phyloP scores from a whole-genome alignment of 768 basidiomycete species.

The Artomyces pyxidatus region DNA sequence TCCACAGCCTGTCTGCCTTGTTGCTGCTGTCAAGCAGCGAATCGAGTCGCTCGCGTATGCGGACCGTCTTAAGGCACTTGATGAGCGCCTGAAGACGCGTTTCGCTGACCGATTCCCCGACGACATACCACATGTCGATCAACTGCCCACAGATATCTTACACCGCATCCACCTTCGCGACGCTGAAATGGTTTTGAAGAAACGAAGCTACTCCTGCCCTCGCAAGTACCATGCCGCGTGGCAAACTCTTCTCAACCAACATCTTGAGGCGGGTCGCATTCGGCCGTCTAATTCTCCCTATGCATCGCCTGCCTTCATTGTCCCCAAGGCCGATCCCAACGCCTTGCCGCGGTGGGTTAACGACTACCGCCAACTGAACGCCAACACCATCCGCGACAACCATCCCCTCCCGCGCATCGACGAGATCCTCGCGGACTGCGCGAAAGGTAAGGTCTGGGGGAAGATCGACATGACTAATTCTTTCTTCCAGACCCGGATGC shows the following conservation, averaged over 20 bases:
- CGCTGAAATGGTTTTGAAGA: conserved; percentile 15
- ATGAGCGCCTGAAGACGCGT: background rate
- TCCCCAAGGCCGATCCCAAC: conserved; percentile 18
- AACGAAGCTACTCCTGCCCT: conserved; percentile 23
- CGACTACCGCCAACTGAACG: conserved; percentile 14
- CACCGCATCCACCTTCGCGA: conserved; percentile 15
- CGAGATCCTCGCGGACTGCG: conserved; percentile 26
- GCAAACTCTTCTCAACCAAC: conserved; percentile 25
- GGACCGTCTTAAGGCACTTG: background rate
- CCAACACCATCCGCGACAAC: conserved; percentile 8
- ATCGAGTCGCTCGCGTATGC: background rate
- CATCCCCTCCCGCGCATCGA: conserved; percentile 20
- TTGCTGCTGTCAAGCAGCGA: background rate
- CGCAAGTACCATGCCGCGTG: conserved; percentile 27
- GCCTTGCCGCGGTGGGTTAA: conserved; percentile 15
- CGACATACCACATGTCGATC: conserved; percentile 17
- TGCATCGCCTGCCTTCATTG: conserved; percentile 28
- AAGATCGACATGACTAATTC: too few species aligned
- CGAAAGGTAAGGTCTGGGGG: too few species aligned
- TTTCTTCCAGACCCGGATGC: too few species aligned
- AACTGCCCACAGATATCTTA: conserved; percentile 14
- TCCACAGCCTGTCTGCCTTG: background rate
- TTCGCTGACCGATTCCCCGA: conserved; percentile 15
- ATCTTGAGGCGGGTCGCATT: conserved; percentile 26
- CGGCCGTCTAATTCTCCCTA: conserved; percentile 20